Evolutionary conservation across 768 basidiomycete species (phyloP), one percentile per base, ranked within the genome.

Genomic region (Trametes elegans): DNA sequence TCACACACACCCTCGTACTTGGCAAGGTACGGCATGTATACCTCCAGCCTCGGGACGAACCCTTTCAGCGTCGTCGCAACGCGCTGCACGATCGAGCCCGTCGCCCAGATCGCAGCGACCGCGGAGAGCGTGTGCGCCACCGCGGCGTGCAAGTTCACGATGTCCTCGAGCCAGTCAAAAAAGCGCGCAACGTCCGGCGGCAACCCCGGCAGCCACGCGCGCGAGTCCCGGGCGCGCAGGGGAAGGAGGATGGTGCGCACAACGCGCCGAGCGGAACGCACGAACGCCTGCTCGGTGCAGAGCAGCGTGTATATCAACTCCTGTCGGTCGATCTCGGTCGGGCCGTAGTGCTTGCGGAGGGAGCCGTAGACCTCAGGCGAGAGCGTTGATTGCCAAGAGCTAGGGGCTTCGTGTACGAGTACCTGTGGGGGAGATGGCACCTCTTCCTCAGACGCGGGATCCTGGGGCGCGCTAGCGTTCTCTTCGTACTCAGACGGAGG

Each of bases 91-190:
- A 79, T 51, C 10, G 49, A 50, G 13, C 63, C 64, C 11, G 39
- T 18, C 32, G 58, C 39, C 64, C 64, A 66, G 9, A 53, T 44
- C 0, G 39, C 38, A 0, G 53, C 24, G 1, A 53, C 69, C 1
- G 78, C 69, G 11, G 75, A 70, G 57, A 90, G 66, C 1, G 77
- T 69, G 3, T 75, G 73, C 7, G 78, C 74, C 23, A 97, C 74
- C 54, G 85, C 79, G 4, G 74, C 72, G 61, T 97, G 94, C 2
- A 94, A 73, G 49, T 85, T 84, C 9, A 87, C 75, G 57, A 98
- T 90, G 62, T 92, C 90, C 60, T 95, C 92, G 45, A 95, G 72
- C 86, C 90, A 92, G 68, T 94, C 92, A 57, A 98, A 84, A 19
- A 93, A 75, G 10, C 83, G 81, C 0, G 84, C 78, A 11, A 93